These are phyloP conservation scores for Raphanus raphanistrum DNA, from an alignment of 345 rosid species.

Conservation along the genomic window DNA sequence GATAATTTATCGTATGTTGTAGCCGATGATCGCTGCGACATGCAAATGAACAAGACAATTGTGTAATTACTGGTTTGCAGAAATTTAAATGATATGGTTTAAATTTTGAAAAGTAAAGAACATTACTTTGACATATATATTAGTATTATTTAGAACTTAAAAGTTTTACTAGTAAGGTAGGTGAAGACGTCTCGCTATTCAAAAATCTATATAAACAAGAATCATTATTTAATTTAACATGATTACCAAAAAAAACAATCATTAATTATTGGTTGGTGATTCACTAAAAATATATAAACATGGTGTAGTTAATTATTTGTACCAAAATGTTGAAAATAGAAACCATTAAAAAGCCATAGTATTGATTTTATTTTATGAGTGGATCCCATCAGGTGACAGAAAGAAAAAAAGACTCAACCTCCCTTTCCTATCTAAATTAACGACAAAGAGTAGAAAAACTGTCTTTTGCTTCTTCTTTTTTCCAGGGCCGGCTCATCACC, in stretches of 20 bases:
- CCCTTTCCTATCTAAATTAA: conserved; percentile 3
- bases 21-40: background rate
- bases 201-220: background rate
- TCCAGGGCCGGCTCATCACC: too few relatives aligned
- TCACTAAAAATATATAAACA: background rate
- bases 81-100: background rate
- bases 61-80: background rate
- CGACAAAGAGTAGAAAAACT: conserved; percentile 27
- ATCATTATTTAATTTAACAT: background rate
- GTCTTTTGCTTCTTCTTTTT: background rate
- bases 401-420: background rate
- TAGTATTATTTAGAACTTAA: background rate
- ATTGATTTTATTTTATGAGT: background rate
- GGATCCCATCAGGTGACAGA: conserved; percentile 37
- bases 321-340: background rate
- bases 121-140: background rate
- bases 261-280: background rate
- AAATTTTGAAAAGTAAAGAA: background rate
- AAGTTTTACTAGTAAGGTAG: too few relatives aligned
- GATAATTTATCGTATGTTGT: background rate
- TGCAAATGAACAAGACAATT: background rate
- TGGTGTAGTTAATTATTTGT: background rate
- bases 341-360: background rate
- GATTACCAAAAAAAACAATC: too few relatives aligned
- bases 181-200: too few relatives aligned